Base-by-base conservation (phyloP, 139 green algal species). In the Tetradesmus obliquus region DNA sequence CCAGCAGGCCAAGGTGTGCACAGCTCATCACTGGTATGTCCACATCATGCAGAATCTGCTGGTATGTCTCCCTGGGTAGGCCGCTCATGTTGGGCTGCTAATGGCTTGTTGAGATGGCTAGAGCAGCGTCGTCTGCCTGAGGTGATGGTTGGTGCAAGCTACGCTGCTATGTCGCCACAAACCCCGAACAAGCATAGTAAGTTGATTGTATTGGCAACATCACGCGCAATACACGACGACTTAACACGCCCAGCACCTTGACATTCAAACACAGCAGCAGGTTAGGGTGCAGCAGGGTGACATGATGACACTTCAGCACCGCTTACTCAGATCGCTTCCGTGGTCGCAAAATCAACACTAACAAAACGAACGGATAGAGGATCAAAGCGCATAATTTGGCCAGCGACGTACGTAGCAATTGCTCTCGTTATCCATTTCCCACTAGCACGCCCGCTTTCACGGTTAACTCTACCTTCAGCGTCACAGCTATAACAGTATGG, bases 401-500 rank as follows among this genome's bases (percentile, higher is more conserved):
- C 66, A 76, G 15, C 66, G n/a, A 24, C 66, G 66, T 76, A 24
- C 5, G 1, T 19, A 24, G 66, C 66, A 3, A 17, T 76, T 76
- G 66, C 66, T 76, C 66, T 76, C 66, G 66, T 76, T 76, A 76
- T 76, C 66, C 66, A 76, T 76, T 76, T 6, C 1, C 66, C 15
- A 76, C 66, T 6, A 24, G 66, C 15, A 24, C 1, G 66, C n/a
- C 6, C 66, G 66, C 17, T 76, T 19, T 76, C 15, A 19, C 17
- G n/a, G 66, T 19, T 24, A 76, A 19, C 66, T 76, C 53, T 69
- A 80, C 55, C 6, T 32, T n/a, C 20, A 32, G 9, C 32, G 7
- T 55, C 7, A 54, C 3, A 84, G 7, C 45, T 58, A 20, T 57
- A 58, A 55, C 22, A 60, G 97, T 88, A 97, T 96, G 90, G 96